Evolutionary conservation across 108 stramenopile genomes (phyloP), one percentile per base, ranked within the genome.

Genomic region (Nitzschia putrida): DNA sequence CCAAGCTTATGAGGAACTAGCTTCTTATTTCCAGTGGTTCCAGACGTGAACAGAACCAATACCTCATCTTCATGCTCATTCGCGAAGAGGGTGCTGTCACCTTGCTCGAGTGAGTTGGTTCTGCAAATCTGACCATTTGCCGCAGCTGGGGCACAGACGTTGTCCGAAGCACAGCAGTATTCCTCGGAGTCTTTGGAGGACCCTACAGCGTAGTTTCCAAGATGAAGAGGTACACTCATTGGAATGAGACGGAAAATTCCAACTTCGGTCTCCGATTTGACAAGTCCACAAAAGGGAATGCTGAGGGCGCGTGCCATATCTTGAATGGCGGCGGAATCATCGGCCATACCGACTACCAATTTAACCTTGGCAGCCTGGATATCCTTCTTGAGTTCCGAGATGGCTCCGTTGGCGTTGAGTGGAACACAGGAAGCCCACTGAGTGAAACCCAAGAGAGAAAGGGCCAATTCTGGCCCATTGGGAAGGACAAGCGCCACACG

Each of bases 1-100:
- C 72, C 77, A 13, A 85, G 59, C 10, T 57, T 61, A 67, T 86
- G 80, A 11, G 87, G 85, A 1, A 91, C 90, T 37, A 87, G 40
- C 59, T 91, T 91, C 53, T 87, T 87, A 47, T 71, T 72, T n/a
- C 85, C 85, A 8, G 84, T 85, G 10, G 90, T 88, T 6, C 90
- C 90, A 1, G 85, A 86, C 20, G 90, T 91, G 51, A 84, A 85
- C 41, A 91, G 57, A 16, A 91, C 78, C 22, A 91, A 53, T 0
- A 85, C 82, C 24, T 76, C 76, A 26, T 85, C 80, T 52, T 79
- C 64, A 39, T 78, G 77, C 29, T 73, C 53, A 68, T 84, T 84
- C 9, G 67, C 12, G 20, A 68, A 55, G 41, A 68, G 21, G 40
- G 24, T n/a, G 7, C 40, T 16, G n/a, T 63, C 61, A n/a, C 43